Conservation (phyloP, 75 land plant species). For the Chamaecyparis obtusa region DNA sequence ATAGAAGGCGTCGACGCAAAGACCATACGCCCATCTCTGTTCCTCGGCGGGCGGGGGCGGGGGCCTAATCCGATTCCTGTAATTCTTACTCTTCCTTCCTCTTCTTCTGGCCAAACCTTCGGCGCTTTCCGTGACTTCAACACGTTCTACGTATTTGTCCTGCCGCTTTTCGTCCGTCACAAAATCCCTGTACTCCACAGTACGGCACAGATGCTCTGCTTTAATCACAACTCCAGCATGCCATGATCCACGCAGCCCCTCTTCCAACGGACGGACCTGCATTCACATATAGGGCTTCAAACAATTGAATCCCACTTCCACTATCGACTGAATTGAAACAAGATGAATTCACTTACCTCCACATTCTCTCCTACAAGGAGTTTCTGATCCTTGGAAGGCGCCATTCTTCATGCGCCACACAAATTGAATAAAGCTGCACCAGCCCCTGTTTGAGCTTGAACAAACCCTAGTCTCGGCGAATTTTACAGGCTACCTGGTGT, state of each 20-base stretch:
- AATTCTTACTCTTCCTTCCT: neutral
- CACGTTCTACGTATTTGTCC: constrained; percentile 25
- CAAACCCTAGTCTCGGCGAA: no score
- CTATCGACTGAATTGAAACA: no score
- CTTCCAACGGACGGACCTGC: constrained; percentile 64
- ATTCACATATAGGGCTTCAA: neutral
- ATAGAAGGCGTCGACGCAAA: constrained; percentile 63
- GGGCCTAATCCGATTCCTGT: constrained; percentile 51
- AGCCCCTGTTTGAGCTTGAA: no score
- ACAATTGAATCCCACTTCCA: no score
- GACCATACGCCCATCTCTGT: constrained; percentile 32
- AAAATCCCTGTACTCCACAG: constrained; percentile 51
- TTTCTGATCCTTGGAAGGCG: no score
- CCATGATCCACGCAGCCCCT: constrained; percentile 80
- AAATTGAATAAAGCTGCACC: no score
- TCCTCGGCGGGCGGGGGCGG: constrained; percentile 22
- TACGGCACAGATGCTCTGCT: constrained; percentile 7
- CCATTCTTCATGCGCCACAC: no score
- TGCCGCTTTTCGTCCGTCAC: constrained; percentile 21
- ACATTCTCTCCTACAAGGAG: no score
- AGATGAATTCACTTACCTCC: no score
- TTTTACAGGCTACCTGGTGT: no score
- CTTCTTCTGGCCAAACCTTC: constrained; percentile 20
- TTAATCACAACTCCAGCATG: constrained; percentile 42
- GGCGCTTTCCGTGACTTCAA: constrained; percentile 26